A percentile compares a stretch with the other conserved stretches of the same genome.
Conservation (phyloP, 345 rosid species). For the Sonneratia caseolaris region DNA sequence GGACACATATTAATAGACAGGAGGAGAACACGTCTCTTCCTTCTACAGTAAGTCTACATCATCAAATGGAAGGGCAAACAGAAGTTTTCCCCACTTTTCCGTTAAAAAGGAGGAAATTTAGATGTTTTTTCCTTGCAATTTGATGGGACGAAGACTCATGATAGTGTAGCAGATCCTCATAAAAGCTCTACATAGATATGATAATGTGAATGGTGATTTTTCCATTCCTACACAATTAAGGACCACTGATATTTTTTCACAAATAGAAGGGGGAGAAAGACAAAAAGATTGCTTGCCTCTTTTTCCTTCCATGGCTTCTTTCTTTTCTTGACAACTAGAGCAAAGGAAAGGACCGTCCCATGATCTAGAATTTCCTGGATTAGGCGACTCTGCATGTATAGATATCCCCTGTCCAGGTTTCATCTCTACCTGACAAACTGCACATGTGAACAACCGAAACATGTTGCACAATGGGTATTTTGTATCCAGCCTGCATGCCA, state of each 20-base stretch:
- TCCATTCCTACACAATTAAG: neutral
- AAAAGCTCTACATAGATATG: neutral
- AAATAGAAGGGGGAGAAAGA: neutral
- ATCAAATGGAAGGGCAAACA: neutral
- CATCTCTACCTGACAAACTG: conserved; percentile 98
- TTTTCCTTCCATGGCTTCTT: conserved; percentile 98
- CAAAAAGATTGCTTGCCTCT: conserved; percentile 50
- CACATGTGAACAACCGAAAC: conserved; percentile 91
- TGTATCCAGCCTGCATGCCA: conserved; percentile 73
- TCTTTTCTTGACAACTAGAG: conserved; percentile 89
- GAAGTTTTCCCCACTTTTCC: neutral
- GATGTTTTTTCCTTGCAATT: neutral
- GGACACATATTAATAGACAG: neutral
- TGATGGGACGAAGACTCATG: neutral
- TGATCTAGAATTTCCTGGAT: conserved; percentile 61
- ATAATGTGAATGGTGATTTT: neutral
- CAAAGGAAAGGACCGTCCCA: conserved; percentile 99
- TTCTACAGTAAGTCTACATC: neutral
- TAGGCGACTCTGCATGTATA: conserved; percentile 65
- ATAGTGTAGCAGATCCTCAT: neutral
- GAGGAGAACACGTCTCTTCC: neutral
- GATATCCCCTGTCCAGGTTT: conserved; percentile 96
- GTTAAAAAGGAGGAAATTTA: neutral
- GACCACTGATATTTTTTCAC: neutral
- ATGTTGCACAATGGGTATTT: conserved; percentile 93